These are phyloP conservation scores for Venustampulla echinocandica DNA, from an alignment of 495 filamentous ascomycete genomes.

Conservation along the genomic window DNA sequence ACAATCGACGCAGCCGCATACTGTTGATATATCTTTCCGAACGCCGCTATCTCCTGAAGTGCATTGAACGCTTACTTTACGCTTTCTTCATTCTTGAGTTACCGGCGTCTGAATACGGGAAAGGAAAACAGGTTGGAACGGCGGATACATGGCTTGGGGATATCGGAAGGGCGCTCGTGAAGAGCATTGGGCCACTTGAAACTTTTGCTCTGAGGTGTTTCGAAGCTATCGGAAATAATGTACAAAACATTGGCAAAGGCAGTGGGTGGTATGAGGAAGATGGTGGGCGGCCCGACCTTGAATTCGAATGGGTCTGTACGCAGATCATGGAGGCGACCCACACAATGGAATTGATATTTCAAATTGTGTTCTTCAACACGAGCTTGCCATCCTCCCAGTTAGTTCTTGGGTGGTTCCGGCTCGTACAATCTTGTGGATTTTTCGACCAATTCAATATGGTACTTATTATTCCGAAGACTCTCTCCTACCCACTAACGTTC, in stretches of 20 bases:
- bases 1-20: constrained; percentile 51
- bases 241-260: constrained; percentile 37
- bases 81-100: neutral
- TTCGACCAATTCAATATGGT: constrained; percentile 51
- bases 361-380: constrained; percentile 49
- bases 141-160: neutral
- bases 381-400: constrained; percentile 48
- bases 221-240: constrained; percentile 33
- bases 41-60: constrained; percentile 43
- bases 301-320: constrained; percentile 53
- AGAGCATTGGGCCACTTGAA: neutral
- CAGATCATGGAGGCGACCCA: constrained; percentile 61
- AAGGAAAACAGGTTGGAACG: constrained; percentile 1
- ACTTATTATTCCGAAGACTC: constrained; percentile 22
- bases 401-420: constrained; percentile 62
- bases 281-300: constrained; percentile 37
- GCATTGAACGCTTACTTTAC: constrained; percentile 9
- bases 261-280: constrained; percentile 44
- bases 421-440: constrained; percentile 58
- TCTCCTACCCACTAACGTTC: constrained; percentile 7
- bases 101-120: neutral
- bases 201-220: constrained; percentile 29
- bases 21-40: constrained; percentile 64
- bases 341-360: constrained; percentile 63
- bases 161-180: neutral